Evolutionary conservation across 2,329 filamentous ascomycete genomes (phyloP), one percentile per base, ranked within the genome.

Genomic region (Tricladium varicosporioides): DNA sequence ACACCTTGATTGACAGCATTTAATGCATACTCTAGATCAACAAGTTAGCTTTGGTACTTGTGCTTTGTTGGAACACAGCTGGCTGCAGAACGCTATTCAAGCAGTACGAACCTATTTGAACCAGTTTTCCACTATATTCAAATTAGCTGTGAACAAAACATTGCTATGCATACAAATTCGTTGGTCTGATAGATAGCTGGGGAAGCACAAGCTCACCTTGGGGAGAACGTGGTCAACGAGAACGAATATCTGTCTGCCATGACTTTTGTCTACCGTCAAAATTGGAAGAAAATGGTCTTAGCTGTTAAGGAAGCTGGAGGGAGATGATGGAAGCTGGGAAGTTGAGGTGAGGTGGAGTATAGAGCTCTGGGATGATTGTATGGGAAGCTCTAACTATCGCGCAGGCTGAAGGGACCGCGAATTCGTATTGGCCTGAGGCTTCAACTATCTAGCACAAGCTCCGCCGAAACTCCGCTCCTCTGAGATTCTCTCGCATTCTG

Each of bases 241-340:
- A 99, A 99, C 55, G 93, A 97, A 78, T 99, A 99, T 81, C 94
- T 85, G 78, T 99, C 94, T 72, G 94, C 93, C 93, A 99, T 99
- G 73, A 65, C 80, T 69, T 58, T 60, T 60, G 53, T 54, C 40
- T 63, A 56, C 53, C 36, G 54, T 33, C n/a, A 48, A 54, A 50
- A 48, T 57, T 49, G 46, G 36, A 46, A 40, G 14, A 44, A n/a
- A 15, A 16, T 18, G 48, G 42, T 48, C 16, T 54, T 31, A 33
- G 53, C 49, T 43, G 32, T 15, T 14, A 22, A 48, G 40, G 49
- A 45, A 55, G 27, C 31, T 36, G 19, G 36, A 56, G 27, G 49
- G 48, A 19, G 33, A 45, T 61, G 47, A 53, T 43, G 40, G 55
- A 33, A 19, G 49, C 54, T 48, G 36, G 27, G 44, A 48, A 43